Evolutionary conservation across 176 grass and related monocot species (phyloP).

Genomic region (Alloteropsis semialata): DNA sequence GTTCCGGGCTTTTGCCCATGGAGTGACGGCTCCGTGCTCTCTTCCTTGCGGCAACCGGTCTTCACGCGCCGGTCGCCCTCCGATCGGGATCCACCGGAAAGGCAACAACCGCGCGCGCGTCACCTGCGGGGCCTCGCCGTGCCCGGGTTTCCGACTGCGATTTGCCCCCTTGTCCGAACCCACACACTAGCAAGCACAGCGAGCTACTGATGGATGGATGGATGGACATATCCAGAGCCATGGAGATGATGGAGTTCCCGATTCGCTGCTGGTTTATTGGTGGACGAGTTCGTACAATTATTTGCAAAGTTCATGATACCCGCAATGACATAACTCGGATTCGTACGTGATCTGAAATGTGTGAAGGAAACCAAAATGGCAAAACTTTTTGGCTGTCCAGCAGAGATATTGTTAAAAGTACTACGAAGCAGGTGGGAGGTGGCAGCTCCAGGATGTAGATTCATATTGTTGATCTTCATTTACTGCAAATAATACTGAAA

Average conservation of each 20-base stretch:
- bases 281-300: background rate
- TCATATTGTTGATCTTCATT: background rate
- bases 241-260: background rate
- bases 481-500: background rate
- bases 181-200: background rate
- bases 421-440: no score
- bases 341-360: background rate
- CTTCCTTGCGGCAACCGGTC: slow-evolving; percentile 47
- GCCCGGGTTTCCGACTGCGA: slow-evolving; percentile 17
- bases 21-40: slow-evolving; percentile 56
- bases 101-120: slow-evolving; percentile 12
- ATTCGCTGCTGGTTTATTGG: background rate
- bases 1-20: slow-evolving; percentile 27
- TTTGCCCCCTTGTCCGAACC: slow-evolving; percentile 3
- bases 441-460: background rate
- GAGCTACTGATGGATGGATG: background rate
- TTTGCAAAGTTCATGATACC: background rate
- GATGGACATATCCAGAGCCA: background rate
- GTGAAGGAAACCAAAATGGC: background rate
- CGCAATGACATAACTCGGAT: background rate
- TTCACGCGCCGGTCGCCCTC: background rate
- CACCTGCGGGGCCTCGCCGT: slow-evolving; percentile 32
- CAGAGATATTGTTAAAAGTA: background rate
- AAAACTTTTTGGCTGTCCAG: background rate
- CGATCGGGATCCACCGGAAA: background rate